Conservation (phyloP, 2,329 filamentous ascomycete genomes). For the Thyridium curvatum region DNA sequence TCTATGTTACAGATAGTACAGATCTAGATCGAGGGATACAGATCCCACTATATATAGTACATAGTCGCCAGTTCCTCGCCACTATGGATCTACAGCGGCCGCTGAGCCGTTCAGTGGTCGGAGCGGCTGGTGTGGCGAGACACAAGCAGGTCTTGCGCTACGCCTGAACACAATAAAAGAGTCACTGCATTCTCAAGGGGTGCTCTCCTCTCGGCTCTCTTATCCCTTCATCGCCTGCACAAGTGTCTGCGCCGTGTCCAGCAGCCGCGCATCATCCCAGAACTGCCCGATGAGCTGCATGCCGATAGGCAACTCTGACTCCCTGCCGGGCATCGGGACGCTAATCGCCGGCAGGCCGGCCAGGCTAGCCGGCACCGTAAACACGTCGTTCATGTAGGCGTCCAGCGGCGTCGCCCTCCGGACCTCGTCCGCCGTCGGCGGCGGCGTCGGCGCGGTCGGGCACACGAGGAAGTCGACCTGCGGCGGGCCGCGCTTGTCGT, state of each 20-base stretch:
- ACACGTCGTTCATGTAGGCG: conserved; percentile 86
- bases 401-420: conserved; percentile 54
- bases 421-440: conserved; percentile 41
- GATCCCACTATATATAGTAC: too few species aligned
- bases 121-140: too few species aligned
- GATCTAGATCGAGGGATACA: too few species aligned
- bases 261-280: conserved; percentile 63
- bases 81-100: too few species aligned
- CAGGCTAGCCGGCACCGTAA: conserved; percentile 90
- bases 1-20: too few species aligned
- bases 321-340: conserved; percentile 52
- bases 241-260: conserved; percentile 48
- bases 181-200: too few species aligned
- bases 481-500: conserved; percentile 49
- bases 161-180: too few species aligned
- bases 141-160: too few species aligned
- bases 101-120: too few species aligned
- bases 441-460: conserved; percentile 68
- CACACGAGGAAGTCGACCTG: conserved; percentile 82
- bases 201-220: conserved; percentile 4
- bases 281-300: conserved; percentile 78
- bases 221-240: conserved; percentile 11
- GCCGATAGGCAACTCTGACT: conserved; percentile 35
- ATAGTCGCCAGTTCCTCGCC: too few species aligned
- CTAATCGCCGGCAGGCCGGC: conserved; percentile 87